Base-by-base conservation (phyloP, 768 basidiomycete species). In the Boletus rufocinnamomeus region DNA sequence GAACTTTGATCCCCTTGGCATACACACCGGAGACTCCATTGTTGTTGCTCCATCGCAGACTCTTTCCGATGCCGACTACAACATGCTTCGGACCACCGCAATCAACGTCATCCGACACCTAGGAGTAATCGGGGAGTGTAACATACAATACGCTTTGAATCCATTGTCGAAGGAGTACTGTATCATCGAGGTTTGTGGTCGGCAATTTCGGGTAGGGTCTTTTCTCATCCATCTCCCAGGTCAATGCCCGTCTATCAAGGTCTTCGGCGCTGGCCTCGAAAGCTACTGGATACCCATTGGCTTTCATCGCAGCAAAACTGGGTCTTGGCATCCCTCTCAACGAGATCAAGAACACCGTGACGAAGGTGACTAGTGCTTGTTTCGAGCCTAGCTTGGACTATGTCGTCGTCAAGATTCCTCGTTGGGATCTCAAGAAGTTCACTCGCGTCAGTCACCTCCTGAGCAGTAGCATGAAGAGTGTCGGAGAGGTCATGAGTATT, bases 401-500 rank as follows among this genome's bases (percentile, higher is more conserved):
- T 72, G 85, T 89, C 56, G 95, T 98, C 46, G 95, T 98, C 71
- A 98, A 99, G 80, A 97, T 99, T 67, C 96, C 96, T 55, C 89
- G 96, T 63, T 99, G 96, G 96, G 97, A 99, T 76, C 79, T 98
- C 70, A 95, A 95, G 76, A 99, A 99, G 82, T 99, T 99, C 79
- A 93, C 68, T 67, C 86, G 96, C 47, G 96, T 99, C 68, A 95
- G 92, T 72, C 84, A 89, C 58, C 80, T 91, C 41, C 78, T 99
- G 50, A 93, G 93, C 74, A 93, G 90, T 65, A 93, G 91, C 75
- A 98, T 99, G 96, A 98, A 98, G 83, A 94, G 91, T 66, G 96
- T 99, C 9, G 96, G 96, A 28, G 96, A 99, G 75, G 96, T 99
- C 57, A 99, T 99, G 97, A 93, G 92, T 65, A 98, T 99, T 64